Conservation (phyloP, 371 early-diverging fungal genomes). For the Actinomucor elegans region DNA sequence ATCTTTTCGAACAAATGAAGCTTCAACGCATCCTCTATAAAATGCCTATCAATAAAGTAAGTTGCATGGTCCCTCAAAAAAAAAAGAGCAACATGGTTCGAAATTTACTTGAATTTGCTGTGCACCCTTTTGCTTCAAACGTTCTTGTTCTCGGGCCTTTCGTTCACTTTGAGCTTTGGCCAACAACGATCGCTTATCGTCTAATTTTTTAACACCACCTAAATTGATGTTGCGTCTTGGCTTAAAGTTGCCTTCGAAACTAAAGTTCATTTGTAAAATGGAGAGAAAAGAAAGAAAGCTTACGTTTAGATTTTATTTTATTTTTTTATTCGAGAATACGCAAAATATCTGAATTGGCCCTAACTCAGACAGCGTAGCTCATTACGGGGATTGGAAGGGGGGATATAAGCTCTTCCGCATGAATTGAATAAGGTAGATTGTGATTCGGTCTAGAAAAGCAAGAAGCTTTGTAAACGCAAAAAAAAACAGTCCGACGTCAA, state of each 20-base stretch:
- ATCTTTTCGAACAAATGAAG: slow-evolving; percentile 10
- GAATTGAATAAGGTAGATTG: too few relatives aligned
- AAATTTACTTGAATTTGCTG: slow-evolving; percentile 62
- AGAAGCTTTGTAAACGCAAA: too few relatives aligned
- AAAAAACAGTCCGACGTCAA: too few relatives aligned
- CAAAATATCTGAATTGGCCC: too few relatives aligned
- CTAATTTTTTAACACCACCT: slow-evolving; percentile 66
- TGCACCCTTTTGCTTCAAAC: slow-evolving; percentile 59
- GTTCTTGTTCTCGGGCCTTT: slow-evolving; percentile 69
- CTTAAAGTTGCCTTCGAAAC: slow-evolving; percentile 76
- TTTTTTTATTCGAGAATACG: too few relatives aligned
- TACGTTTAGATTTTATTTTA: too few relatives aligned
- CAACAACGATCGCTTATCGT: slow-evolving; percentile 68
- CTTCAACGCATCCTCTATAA: slow-evolving; percentile 37
- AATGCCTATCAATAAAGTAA: slow-evolving; percentile 29
- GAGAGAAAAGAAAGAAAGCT: slow-evolving; percentile 2
- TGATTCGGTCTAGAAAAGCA: too few relatives aligned
- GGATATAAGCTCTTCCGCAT: too few relatives aligned
- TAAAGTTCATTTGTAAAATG: slow-evolving; percentile 39
- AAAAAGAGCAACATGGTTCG: neutral
- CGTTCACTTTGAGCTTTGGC: slow-evolving; percentile 77
- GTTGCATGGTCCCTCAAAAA: neutral
- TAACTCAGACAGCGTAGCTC: too few relatives aligned
- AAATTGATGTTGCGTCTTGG: slow-evolving; percentile 75
- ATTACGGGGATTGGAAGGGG: too few relatives aligned